Conservation (phyloP, 768 basidiomycete genomes). For the Termitomyces sp. region DNA sequence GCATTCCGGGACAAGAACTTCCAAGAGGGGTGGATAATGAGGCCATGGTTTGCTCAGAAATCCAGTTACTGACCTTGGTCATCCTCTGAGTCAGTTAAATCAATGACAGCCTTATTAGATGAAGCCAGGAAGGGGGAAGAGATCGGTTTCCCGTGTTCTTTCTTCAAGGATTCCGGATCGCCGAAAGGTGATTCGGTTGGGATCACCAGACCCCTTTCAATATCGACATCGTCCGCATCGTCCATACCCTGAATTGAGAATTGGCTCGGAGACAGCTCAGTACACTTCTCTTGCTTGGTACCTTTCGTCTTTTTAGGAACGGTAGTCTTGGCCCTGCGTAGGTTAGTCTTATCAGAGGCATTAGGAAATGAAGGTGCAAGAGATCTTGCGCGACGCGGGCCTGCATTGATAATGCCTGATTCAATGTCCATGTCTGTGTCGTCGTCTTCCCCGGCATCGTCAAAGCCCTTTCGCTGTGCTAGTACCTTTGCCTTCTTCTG, state of each 20-base stretch:
- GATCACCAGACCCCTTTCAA: slow-evolving; percentile 40
- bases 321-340: slow-evolving; percentile 46
- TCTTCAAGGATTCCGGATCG: slow-evolving; percentile 1
- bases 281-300: slow-evolving; percentile 21
- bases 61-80: slow-evolving; percentile 1
- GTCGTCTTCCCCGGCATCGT: slow-evolving; percentile 58
- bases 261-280: slow-evolving; percentile 32
- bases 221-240: slow-evolving; percentile 54
- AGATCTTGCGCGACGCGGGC: slow-evolving; percentile 51
- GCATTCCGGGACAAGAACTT: not conserved
- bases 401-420: slow-evolving; percentile 41
- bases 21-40: not conserved
- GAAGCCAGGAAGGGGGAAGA: not conserved
- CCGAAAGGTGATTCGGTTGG: slow-evolving; percentile 1
- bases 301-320: slow-evolving; percentile 24
- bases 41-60: not conserved
- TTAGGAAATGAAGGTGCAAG: slow-evolving; percentile 28
- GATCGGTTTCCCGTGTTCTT: not conserved
- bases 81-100: slow-evolving; percentile 9
- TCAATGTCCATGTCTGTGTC: slow-evolving; percentile 68
- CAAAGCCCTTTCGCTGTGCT: slow-evolving; percentile 35
- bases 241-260: slow-evolving; percentile 43
- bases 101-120: slow-evolving; percentile 8
- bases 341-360: slow-evolving; percentile 26
- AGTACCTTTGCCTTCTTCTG: slow-evolving; percentile 35